Percentiles rank a stretch among this genome's conserved stretches.
These are phyloP conservation scores for Chlorociboria aeruginascens DNA, from an alignment of 495 filamentous ascomycete genomes.

Conservation along the genomic window DNA sequence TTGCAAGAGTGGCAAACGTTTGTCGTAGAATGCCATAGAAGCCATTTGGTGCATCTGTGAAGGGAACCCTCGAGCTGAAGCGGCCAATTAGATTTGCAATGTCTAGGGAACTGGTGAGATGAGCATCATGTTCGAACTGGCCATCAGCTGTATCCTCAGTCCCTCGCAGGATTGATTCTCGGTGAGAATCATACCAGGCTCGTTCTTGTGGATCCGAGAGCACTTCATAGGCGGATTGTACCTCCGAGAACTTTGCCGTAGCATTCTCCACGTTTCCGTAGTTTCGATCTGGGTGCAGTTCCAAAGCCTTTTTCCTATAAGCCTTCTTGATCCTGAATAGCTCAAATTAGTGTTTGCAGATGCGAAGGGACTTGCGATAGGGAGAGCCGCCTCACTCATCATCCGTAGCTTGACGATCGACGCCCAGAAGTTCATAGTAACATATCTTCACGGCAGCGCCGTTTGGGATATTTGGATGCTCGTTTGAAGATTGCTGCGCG, in stretches of 20 bases:
- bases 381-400: conserved; percentile 55
- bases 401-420: conserved; percentile 58
- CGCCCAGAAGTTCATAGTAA: conserved; percentile 81
- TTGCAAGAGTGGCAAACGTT: conserved; percentile 67
- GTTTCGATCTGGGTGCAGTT: conserved; percentile 93
- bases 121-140: conserved; percentile 49
- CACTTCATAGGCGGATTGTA: conserved; percentile 88
- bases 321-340: conserved; percentile 74
- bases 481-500: conserved; percentile 63
- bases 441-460: conserved; percentile 47
- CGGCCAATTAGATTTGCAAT: conserved; percentile 60
- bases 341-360: neutral
- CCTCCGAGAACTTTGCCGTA: conserved; percentile 75
- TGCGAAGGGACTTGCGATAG: neutral
- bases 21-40: conserved; percentile 70
- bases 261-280: conserved; percentile 72
- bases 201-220: conserved; percentile 92
- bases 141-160: conserved; percentile 29
- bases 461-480: conserved; percentile 9
- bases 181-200: conserved; percentile 95
- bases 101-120: conserved; percentile 65
- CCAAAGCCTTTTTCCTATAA: conserved; percentile 80
- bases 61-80: conserved; percentile 65
- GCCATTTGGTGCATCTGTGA: conserved; percentile 61
- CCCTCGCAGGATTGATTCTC: conserved; percentile 60